Base-by-base conservation (phyloP, 2,329 filamentous ascomycete species). In the Xylariaceae sp. region DNA sequence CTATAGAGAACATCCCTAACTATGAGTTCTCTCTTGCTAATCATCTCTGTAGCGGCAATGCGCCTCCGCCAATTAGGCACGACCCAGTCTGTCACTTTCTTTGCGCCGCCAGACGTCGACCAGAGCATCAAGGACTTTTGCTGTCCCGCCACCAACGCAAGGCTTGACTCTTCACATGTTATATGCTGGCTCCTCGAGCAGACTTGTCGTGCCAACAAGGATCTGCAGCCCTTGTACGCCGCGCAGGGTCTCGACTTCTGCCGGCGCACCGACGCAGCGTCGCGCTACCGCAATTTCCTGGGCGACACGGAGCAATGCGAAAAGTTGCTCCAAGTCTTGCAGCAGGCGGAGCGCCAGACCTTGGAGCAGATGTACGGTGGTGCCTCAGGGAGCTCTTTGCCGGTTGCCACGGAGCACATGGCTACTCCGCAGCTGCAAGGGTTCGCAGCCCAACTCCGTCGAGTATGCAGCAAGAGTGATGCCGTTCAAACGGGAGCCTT, bases 201-300 rank as follows among this genome's bases (percentile, higher is more conserved):
- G 48, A 86, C 83, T 0, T 89, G 85, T 52, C 66, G 70, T 7
- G 74, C 69, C 0, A 84, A 82, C 17, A 81, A 86, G 52, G 78
- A 86, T 31, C 63, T 87, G 0, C 77, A 80, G 44, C 73, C 78
- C 0, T 69, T 89, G 0, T 83, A 85, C 55, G 71, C 76, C 3
- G 72, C 82, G 0, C 85, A 89, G 61, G 83, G 84, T 0, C 64
- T 71, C 0, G 81, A 87, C 54, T 88, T 82, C 55, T 83, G 83
- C 52, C 73, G 74, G 1, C 77, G 83, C 1, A 74, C 69, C 1
- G 73, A 86, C 46, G 78, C 80, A 0, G 63, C 69, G 0, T 59
- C 71, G 18, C 66, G 73, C 1, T 65, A 81, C 53, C 63, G 71
- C 0, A 55, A 75, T 0, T 77, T 74, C 13, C 56, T 81, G 0